Percentiles rank a stretch among this genome's conserved stretches.
Evolutionary conservation across 106 monocot genomes (phyloP).

Genomic region (Dendrobium catenatum): DNA sequence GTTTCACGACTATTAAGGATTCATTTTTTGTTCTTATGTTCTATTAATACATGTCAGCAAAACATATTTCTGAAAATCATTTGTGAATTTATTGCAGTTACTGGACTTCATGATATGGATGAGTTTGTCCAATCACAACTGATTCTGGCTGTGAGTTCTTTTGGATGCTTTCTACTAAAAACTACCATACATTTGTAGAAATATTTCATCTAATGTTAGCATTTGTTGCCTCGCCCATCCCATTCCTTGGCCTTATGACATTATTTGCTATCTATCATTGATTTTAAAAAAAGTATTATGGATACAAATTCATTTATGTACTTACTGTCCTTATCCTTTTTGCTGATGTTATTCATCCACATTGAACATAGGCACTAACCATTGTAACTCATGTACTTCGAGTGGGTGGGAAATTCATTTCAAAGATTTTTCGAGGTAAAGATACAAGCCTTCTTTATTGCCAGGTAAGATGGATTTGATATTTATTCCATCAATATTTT

Average conservation of each 20-base stretch:
- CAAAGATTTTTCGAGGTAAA: slow-evolving; percentile 97
- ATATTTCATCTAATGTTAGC: not conserved
- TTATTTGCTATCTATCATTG: not conserved
- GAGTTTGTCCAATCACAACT: slow-evolving; percentile 98
- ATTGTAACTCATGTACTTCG: slow-evolving; percentile 94
- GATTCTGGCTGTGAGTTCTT: slow-evolving; percentile 76
- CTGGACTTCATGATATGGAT: slow-evolving; percentile 99
- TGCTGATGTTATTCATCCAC: not conserved
- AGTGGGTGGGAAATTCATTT: slow-evolving; percentile 88
- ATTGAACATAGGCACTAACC: slow-evolving; percentile 60
- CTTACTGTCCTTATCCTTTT: not conserved
- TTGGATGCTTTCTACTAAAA: not conserved
- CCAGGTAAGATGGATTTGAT: slow-evolving; percentile 42
- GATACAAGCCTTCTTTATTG: slow-evolving; percentile 97
- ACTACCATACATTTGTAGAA: not conserved
- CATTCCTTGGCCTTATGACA: not conserved
- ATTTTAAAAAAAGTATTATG: not conserved
- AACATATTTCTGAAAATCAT: not conserved
- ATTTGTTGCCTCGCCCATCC: not conserved
- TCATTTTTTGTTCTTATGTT: slow-evolving; percentile 7
- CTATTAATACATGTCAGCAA: not conserved
- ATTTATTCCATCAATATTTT: not conserved
- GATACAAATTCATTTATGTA: slow-evolving; percentile 3
- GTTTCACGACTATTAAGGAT: not conserved
- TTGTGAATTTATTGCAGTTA: slow-evolving; percentile 45